A percentile compares a stretch with the other conserved stretches of the same genome.
Evolutionary conservation across 495 filamentous ascomycete species (phyloP).

Genomic region (Hypomontagnella monticulosa): DNA sequence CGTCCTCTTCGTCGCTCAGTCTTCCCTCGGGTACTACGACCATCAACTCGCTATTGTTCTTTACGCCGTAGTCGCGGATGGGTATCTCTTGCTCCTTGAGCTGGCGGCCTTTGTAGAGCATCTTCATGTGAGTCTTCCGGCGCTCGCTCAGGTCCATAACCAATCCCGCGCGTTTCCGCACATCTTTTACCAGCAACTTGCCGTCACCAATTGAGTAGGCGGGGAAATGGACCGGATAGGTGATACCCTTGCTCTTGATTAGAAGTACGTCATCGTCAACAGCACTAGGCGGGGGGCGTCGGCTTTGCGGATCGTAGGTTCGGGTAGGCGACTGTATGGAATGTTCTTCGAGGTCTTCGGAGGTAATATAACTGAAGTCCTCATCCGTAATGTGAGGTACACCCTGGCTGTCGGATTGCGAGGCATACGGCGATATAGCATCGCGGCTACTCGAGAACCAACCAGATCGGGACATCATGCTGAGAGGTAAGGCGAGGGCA

Average conservation of each 20-base stretch:
- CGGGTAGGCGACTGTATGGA: constrained; percentile 46
- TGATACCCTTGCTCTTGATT: constrained; percentile 74
- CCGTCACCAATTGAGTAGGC: constrained; percentile 85
- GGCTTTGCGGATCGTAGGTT: constrained; percentile 39
- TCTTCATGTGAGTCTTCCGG: constrained; percentile 64
- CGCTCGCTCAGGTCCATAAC: constrained; percentile 68
- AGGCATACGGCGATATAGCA: constrained; percentile 64
- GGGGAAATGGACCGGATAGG: constrained; percentile 81
- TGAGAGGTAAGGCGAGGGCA: constrained; percentile 61
- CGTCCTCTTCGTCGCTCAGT: constrained; percentile 61
- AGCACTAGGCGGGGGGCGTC: constrained; percentile 49
- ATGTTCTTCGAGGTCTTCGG: constrained; percentile 68
- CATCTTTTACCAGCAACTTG: constrained; percentile 70
- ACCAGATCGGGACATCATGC: constrained; percentile 73
- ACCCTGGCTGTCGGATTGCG: constrained; percentile 56
- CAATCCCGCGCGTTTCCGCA: constrained; percentile 71
- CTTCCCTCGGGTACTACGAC: constrained; percentile 62
- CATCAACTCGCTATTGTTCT: constrained; percentile 78
- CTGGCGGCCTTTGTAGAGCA: constrained; percentile 85
- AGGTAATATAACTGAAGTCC: constrained; percentile 84
- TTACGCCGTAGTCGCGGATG: constrained; percentile 77
- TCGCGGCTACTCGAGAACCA: constrained; percentile 59
- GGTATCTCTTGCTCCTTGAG: constrained; percentile 72
- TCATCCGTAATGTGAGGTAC: constrained; percentile 74
- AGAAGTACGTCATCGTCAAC: constrained; percentile 78